Evolutionary conservation across 352 stramenopile species (phyloP), one percentile per base, ranked within the genome.

Genomic region (Phytophthora crassamura): DNA sequence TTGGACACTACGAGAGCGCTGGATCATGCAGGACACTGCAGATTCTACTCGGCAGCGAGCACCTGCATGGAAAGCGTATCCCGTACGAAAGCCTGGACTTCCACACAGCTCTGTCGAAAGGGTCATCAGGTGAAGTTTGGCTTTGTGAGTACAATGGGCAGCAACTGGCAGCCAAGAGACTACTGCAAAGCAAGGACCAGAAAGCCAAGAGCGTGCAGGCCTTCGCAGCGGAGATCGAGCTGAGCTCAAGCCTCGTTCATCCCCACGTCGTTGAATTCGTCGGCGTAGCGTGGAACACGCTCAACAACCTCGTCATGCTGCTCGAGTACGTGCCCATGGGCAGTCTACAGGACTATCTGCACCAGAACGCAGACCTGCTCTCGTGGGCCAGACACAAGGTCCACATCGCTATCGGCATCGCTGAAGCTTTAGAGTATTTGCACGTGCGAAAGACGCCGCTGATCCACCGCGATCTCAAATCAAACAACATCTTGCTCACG

Each of bases 401-500:
- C 48, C 49, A 63, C 78, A 46, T 85, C 89, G 71, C 74, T 67
- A 34, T 80, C 18, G 64, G 67, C 1, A 66, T 83, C n/a, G 73
- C 68, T 7, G 39, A 53, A 38, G 72, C 70, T 4, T 33, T 83
- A 0, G 48, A 65, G 22, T 83, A 80, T 52, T 34, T 80, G 28
- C 75, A 84, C 41, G 14, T 15, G 4, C 48, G 54, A 15, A 48
- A 50, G 1, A 57, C 75, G 11, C 43, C 70, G 5, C 30, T 84
- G 12, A 82, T 82, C 45, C 74, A 82, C 32, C 64, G 61, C 3
- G 58, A 72, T 6, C 33, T 73, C 30, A 73, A 73, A 52, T 73
- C 64, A 0, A 73, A 56, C 62, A 96, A 96, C 59, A 78, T 96
- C 15, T 65, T 96, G 45, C 69, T 97, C 32, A 89, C 91, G 30